phyloP scores from a whole-genome alignment of 2,329 filamentous ascomycete species.

The Botryotinia globosa region DNA sequence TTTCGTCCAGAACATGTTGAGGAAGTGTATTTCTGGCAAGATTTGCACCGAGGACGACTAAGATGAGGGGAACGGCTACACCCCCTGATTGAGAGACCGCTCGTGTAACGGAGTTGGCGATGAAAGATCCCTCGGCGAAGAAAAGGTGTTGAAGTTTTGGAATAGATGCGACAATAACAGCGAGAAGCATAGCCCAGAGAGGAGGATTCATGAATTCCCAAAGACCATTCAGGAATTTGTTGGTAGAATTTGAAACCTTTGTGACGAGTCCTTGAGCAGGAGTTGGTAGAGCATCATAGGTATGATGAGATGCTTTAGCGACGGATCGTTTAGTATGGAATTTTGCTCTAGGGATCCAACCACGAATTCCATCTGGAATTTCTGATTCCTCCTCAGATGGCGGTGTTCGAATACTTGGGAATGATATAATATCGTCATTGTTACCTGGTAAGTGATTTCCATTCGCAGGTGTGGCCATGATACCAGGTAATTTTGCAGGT shows the following conservation, averaged over 20 bases:
- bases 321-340: conserved; percentile 36
- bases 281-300: conserved; percentile 50
- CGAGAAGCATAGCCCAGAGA: conserved; percentile 91
- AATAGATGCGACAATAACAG: conserved; percentile 87
- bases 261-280: conserved; percentile 51
- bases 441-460: conserved; percentile 26
- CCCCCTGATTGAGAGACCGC: conserved; percentile 82
- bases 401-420: conserved; percentile 51
- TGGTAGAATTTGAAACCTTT: conserved; percentile 41
- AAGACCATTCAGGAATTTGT: conserved; percentile 61
- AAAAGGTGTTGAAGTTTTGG: conserved; percentile 79
- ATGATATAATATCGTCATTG: conserved; percentile 55
- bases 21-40: conserved; percentile 87
- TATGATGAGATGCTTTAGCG: conserved; percentile 20
- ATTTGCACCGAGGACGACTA: conserved; percentile 94
- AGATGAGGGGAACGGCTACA: conserved; percentile 90
- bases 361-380: conserved; percentile 43
- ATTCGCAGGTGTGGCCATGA: conserved; percentile 30
- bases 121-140: conserved; percentile 83
- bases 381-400: conserved; percentile 34
- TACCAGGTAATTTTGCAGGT: conserved; percentile 36
- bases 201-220: conserved; percentile 99
- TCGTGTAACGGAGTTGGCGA: conserved; percentile 88
- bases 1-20: conserved; percentile 54
- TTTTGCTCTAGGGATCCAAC: conserved; percentile 42